These are phyloP conservation scores for Sicyos edulis DNA, from an alignment of 306 rosid genomes.

Conservation along the genomic window DNA sequence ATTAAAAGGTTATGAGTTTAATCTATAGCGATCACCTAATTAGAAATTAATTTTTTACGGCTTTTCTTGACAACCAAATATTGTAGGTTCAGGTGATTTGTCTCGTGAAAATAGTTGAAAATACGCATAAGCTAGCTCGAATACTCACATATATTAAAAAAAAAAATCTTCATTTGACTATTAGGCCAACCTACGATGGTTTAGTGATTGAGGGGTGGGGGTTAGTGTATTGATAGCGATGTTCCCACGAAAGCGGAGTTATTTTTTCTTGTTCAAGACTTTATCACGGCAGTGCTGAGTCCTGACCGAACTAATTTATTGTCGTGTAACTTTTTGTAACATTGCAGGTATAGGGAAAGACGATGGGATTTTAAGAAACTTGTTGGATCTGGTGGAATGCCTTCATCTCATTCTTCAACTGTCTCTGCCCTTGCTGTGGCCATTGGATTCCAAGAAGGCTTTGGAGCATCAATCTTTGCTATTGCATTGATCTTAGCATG, in stretches of 20 bases:
- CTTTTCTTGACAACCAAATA: too few species aligned
- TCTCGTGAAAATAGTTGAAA: too few species aligned
- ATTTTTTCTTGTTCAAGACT: neutral
- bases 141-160: too few species aligned
- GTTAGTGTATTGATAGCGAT: neutral
- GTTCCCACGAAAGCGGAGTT: neutral
- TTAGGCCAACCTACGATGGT: too few species aligned
- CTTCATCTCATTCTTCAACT: slow-evolving; percentile 95
- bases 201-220: neutral
- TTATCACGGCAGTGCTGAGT: neutral
- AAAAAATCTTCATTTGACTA: neutral
- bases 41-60: too few species aligned
- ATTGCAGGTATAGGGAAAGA: slow-evolving; percentile 76
- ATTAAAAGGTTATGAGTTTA: too few species aligned
- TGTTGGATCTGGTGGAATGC: slow-evolving; percentile 97
- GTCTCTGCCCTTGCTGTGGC: slow-evolving; percentile 87
- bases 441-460: slow-evolving; percentile 86
- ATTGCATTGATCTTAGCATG: slow-evolving; percentile 70
- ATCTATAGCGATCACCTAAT: too few species aligned
- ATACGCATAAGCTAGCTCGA: too few species aligned
- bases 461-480: slow-evolving; percentile 76
- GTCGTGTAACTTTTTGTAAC: slow-evolving; percentile 33
- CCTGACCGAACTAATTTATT: slow-evolving; percentile 21
- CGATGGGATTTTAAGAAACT: slow-evolving; percentile 86
- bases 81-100: too few species aligned